phyloP scores from a whole-genome alignment of 352 stramenopile species.

The Globisporangium cederbergense region DNA sequence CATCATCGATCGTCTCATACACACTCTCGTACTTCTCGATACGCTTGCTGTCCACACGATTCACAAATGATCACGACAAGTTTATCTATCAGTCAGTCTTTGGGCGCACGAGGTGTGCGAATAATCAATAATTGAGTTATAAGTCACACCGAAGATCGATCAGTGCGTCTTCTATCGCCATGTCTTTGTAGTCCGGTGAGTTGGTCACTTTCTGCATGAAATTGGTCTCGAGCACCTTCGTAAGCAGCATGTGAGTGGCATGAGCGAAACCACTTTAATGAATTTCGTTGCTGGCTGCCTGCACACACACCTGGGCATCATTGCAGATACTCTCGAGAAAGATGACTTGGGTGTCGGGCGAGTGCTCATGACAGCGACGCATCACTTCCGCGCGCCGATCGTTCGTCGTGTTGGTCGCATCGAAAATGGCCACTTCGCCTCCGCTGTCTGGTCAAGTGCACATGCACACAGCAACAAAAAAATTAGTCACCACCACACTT shows the following conservation, averaged over 20 bases:
- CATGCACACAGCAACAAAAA: neutral
- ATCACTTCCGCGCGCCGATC: conserved; percentile 29
- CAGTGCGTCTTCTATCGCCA: conserved; percentile 43
- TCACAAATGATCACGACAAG: neutral
- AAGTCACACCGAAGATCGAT: conserved; percentile 40
- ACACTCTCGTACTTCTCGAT: conserved; percentile 70
- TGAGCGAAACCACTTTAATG: neutral
- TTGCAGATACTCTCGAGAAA: conserved; percentile 87
- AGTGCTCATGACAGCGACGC: conserved; percentile 21
- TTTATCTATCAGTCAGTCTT: neutral
- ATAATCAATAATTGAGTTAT: neutral
- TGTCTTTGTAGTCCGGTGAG: conserved; percentile 58
- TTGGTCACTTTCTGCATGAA: conserved; percentile 49
- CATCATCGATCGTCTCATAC: conserved; percentile 60
- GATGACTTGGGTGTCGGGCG: conserved; percentile 43
- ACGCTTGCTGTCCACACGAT: conserved; percentile 23
- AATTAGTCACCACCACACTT: no score
- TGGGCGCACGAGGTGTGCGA: neutral
- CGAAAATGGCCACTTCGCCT: conserved; percentile 70
- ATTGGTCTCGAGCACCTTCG: conserved; percentile 48
- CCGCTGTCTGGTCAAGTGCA: conserved; percentile 17
- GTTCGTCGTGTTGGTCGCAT: conserved; percentile 72
- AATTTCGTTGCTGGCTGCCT: neutral
- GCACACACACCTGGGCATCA: conserved; percentile 26
- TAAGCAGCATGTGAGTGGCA: neutral